phyloP scores from a whole-genome alignment of 2,329 filamentous ascomycete genomes.

The Setomelanomma holmii region DNA sequence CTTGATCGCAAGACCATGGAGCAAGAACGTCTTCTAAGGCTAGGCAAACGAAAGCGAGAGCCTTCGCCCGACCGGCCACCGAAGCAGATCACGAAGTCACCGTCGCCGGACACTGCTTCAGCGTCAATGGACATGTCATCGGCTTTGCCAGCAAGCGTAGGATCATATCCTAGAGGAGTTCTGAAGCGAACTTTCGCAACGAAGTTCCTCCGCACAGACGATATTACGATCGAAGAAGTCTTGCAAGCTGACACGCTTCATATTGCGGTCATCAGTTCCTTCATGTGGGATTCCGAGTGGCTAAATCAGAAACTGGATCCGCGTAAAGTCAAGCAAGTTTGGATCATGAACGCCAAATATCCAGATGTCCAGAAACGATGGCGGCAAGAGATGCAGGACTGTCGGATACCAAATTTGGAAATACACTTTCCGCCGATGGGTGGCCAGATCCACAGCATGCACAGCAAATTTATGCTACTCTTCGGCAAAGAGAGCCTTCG shows the following conservation, averaged over 20 bases:
- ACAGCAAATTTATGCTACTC: constrained; percentile 92
- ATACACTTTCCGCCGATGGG: constrained; percentile 84
- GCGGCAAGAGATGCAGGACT: constrained; percentile 36
- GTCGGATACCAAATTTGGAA: constrained; percentile 61
- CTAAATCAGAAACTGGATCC: constrained; percentile 72
- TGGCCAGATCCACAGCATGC: constrained; percentile 76
- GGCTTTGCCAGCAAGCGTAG: neutral
- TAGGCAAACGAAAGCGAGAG: constrained; percentile 67
- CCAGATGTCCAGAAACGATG: constrained; percentile 42
- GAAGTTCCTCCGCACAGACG: constrained; percentile 68
- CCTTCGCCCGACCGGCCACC: constrained; percentile 48
- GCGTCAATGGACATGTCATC: neutral
- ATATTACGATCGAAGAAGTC: constrained; percentile 89
- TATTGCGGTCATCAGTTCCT: constrained; percentile 84
- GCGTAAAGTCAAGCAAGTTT: constrained; percentile 55
- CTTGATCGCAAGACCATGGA: constrained; percentile 86
- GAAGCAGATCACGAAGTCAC: constrained; percentile 20
- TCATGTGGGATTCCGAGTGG: constrained; percentile 85
- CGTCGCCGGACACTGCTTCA: neutral
- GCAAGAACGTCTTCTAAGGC: constrained; percentile 75
- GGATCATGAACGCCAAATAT: constrained; percentile 67
- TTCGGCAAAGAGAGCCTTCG: constrained; percentile 77
- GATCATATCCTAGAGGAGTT: constrained; percentile 64
- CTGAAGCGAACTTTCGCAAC: constrained; percentile 84
- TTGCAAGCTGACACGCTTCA: constrained; percentile 75